These are phyloP conservation scores for Epichloe glyceriae DNA, from an alignment of 2,329 filamentous ascomycete genomes.

Conservation along the genomic window DNA sequence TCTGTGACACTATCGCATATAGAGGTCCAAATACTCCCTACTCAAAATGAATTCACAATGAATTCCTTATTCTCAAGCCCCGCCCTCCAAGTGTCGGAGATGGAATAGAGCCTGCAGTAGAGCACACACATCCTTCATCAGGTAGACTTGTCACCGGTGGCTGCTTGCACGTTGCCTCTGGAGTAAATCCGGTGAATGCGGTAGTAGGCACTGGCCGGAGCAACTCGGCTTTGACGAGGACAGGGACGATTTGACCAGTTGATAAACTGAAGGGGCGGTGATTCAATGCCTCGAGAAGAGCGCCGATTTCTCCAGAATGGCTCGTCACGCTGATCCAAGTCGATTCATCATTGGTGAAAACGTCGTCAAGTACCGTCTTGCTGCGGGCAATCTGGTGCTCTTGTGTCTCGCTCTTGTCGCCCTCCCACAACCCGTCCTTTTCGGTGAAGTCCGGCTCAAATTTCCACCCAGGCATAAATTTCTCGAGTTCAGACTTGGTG, in stretches of 20 bases:
- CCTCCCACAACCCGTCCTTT: constrained; percentile 32
- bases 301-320: constrained; percentile 44
- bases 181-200: constrained; percentile 21
- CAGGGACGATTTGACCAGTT: constrained; percentile 57
- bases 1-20: too few species aligned
- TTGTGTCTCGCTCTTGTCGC: constrained; percentile 26
- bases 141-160: constrained; percentile 31
- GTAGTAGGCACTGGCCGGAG: constrained; percentile 17
- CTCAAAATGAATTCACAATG: too few species aligned
- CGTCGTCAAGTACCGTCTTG: constrained; percentile 39
- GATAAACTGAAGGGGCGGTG: constrained; percentile 48
- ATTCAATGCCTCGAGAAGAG: constrained; percentile 39
- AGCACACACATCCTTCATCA: constrained; percentile 29
- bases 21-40: too few species aligned
- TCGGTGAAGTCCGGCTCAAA: constrained; percentile 53
- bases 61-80: neutral
- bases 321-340: constrained; percentile 48
- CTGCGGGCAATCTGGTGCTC: constrained; percentile 36
- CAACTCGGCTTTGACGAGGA: constrained; percentile 48
- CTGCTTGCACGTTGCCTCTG: constrained; percentile 29
- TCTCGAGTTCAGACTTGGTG: constrained; percentile 37
- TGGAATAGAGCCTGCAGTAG: constrained; percentile 6
- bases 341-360: constrained; percentile 38
- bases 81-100: constrained; percentile 1
- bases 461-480: constrained; percentile 36